Conservation (phyloP, 768 basidiomycete species). For the Sutorius australiensis region DNA sequence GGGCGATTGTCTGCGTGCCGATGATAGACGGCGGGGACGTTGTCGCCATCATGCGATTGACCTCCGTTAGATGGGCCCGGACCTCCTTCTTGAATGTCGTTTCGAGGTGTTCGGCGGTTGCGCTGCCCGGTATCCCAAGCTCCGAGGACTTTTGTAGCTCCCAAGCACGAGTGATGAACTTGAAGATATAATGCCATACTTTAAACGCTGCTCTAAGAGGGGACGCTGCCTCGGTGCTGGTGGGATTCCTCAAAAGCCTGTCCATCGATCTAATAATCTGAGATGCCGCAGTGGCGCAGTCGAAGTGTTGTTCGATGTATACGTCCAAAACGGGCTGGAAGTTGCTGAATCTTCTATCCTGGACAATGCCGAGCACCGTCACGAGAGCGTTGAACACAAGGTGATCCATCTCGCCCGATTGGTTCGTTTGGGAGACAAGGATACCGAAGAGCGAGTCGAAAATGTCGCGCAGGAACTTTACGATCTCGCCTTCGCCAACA, state of each 20-base stretch:
- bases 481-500: slow-evolving; percentile 91
- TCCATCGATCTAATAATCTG: slow-evolving; percentile 89
- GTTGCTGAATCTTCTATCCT: slow-evolving; percentile 92
- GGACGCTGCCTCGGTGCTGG: slow-evolving; percentile 67
- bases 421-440: slow-evolving; percentile 70
- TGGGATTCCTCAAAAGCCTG: slow-evolving; percentile 69
- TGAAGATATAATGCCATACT: slow-evolving; percentile 96
- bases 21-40: slow-evolving; percentile 81
- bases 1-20: slow-evolving; percentile 90
- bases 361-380: slow-evolving; percentile 86
- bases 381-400: slow-evolving; percentile 89
- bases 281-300: slow-evolving; percentile 71
- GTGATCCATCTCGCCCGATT: slow-evolving; percentile 73
- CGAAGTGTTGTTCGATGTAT: slow-evolving; percentile 90
- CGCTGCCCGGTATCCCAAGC: slow-evolving; percentile 70
- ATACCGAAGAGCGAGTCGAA: slow-evolving; percentile 93
- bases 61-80: slow-evolving; percentile 67
- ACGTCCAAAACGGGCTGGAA: slow-evolving; percentile 92
- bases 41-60: slow-evolving; percentile 86
- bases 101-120: slow-evolving; percentile 85
- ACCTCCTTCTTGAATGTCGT: slow-evolving; percentile 81
- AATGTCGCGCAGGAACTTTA: slow-evolving; percentile 86
- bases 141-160: slow-evolving; percentile 85
- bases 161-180: slow-evolving; percentile 86
- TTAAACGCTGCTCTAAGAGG: slow-evolving; percentile 85